phyloP scores from a whole-genome alignment of 2,329 filamentous ascomycete genomes.

The Geosmithia putterillii region DNA sequence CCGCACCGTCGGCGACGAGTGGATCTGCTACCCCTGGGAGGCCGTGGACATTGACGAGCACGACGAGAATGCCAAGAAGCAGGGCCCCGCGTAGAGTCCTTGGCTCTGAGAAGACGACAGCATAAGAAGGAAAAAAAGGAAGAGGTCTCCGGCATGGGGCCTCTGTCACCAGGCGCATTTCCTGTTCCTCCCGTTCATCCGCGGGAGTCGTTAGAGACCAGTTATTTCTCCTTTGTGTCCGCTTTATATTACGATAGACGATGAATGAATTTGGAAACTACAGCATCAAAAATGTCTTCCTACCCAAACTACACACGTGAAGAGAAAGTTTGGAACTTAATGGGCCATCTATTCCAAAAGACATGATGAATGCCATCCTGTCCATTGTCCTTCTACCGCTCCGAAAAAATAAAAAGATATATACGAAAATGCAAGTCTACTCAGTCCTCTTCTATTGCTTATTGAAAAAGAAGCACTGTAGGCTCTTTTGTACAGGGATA shows the following conservation, averaged over 20 bases:
- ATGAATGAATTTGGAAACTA: not conserved
- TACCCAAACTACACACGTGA: too few species aligned
- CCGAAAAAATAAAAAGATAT: too few species aligned
- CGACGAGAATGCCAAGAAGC: conserved; percentile 52
- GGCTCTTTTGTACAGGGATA: too few species aligned
- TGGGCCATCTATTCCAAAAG: too few species aligned
- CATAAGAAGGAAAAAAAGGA: not conserved
- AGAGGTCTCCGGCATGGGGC: not conserved
- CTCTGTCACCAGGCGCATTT: not conserved
- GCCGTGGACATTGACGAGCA: conserved; percentile 89
- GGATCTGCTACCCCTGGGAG: conserved; percentile 99
- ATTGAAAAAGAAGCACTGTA: too few species aligned
- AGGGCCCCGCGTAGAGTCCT: conserved; percentile 10
- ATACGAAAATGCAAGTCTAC: too few species aligned
- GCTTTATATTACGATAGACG: not conserved
- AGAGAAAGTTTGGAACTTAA: too few species aligned
- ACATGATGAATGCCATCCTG: too few species aligned
- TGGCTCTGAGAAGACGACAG: not conserved
- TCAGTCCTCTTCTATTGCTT: too few species aligned
- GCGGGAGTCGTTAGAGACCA: not conserved
- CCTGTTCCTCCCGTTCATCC: not conserved
- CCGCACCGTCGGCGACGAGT: conserved; percentile 80
- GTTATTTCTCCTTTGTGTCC: not conserved
- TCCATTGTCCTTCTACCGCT: too few species aligned
- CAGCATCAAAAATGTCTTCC: too few species aligned